Base-by-base conservation (phyloP, 805 yeast genomes). In the Ogataea siamensis region DNA sequence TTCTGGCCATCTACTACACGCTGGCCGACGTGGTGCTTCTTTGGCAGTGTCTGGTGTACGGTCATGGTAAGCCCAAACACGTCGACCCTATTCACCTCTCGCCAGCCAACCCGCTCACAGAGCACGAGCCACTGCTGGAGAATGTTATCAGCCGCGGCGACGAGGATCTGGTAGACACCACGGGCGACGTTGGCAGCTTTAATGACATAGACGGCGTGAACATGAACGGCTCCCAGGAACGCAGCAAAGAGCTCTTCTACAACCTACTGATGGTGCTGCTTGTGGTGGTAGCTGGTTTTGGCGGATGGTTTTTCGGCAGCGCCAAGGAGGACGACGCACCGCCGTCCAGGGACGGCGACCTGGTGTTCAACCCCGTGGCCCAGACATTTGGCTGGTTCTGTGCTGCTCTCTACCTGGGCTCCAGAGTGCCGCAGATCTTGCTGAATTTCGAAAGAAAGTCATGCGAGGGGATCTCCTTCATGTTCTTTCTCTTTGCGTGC, bases 401-500 rank as follows among this genome's bases (percentile, higher is more conserved):
- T 66, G 93, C 94, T 6, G 57, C 67, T 1, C 66, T 85, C 27
- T 85, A 85, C 54, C 64, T 91, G 43, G 95, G 96, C 2, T 89
- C 98, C 12, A 71, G 99, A 51, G 64, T 93, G 19, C 99, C 99
- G 1, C 99, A 93, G 64, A 87, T 93, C 37, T 60, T 87, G 42
- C 71, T 91, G 44, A 93, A 93, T 63, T 87, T 73, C 56, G 71
- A 81, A 58, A 74, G 97, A 55, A 89, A 88, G 63, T 83, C 95
- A 2, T 88, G 96, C 58, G 98, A 93, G 45, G 98, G 98, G 16
- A 85, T 91, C 33, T 87, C 96, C 8, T 87, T 93, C 55, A 71
- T 91, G 71, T 91, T 93, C 63, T 91, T 91, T 64, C 66, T 93
- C 15, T 91, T 93, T 70, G 98, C 99, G 14, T 88, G 96, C 60